phyloP scores from a whole-genome alignment of 179 eudicot species.

The Spinacia oleracea region DNA sequence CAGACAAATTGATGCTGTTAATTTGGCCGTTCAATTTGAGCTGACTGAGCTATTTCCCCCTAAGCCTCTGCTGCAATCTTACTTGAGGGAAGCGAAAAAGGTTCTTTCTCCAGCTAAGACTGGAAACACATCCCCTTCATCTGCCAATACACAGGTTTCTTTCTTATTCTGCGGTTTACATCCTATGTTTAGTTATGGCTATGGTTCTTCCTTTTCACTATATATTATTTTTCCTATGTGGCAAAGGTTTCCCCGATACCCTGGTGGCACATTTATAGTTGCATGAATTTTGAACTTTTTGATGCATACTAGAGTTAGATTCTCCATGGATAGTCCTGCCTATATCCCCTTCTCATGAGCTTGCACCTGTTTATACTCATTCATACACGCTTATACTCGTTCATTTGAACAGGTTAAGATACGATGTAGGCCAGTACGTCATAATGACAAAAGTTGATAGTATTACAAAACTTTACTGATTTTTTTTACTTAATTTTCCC shows the following conservation, averaged over 20 bases:
- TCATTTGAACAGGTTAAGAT: not conserved
- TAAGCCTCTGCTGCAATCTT: constrained; percentile 71
- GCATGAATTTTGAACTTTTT: not conserved
- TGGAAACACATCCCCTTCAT: constrained; percentile 65
- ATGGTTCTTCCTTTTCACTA: not conserved
- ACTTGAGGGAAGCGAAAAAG: constrained; percentile 72
- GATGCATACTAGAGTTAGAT: not conserved
- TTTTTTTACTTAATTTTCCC: not conserved
- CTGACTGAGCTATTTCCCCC: constrained; percentile 85
- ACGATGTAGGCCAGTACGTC: too few species aligned
- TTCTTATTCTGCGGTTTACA: not conserved
- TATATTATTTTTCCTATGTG: not conserved
- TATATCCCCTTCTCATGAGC: not conserved
- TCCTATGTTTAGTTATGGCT: not conserved
- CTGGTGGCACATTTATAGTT: not conserved
- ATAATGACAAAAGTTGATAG: not conserved
- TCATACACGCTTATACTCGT: not conserved
- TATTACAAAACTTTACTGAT: not conserved
- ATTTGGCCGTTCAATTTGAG: constrained; percentile 89
- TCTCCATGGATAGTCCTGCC: not conserved
- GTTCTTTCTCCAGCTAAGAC: constrained; percentile 55
- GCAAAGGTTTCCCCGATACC: not conserved
- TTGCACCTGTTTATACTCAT: not conserved
- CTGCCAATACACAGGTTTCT: constrained; percentile 66
- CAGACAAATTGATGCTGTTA: constrained; percentile 96